phyloP scores from a whole-genome alignment of 257 asterid species.

The Solanum sitiens region DNA sequence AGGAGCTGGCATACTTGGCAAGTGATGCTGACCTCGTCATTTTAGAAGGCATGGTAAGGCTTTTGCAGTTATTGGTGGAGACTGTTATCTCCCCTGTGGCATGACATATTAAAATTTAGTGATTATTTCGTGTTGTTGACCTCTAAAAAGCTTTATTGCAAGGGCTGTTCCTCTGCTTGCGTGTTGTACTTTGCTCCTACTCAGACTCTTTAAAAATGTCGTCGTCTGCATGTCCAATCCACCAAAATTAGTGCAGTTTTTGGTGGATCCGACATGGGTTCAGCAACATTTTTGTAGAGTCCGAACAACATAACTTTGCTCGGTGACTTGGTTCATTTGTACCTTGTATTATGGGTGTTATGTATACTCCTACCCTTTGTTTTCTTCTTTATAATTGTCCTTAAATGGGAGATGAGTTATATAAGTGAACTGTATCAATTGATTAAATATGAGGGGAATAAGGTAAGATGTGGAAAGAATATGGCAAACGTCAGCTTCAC shows the following conservation, averaged over 20 bases:
- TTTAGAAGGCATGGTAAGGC: constrained; percentile 94
- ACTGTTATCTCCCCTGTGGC: not conserved
- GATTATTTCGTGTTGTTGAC: not conserved
- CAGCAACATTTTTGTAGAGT: not conserved
- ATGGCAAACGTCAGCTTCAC: not conserved
- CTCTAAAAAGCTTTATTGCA: not conserved
- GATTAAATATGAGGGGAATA: not conserved
- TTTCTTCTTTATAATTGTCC: not conserved
- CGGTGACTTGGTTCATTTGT: not conserved
- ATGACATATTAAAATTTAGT: not conserved
- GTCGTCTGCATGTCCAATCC: not conserved
- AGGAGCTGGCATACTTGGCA: constrained; percentile 84
- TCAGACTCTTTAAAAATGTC: not conserved
- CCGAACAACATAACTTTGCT: not conserved
- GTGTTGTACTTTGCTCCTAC: not conserved
- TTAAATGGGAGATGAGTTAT: not conserved
- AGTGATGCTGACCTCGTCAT: constrained; percentile 85
- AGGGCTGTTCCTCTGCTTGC: not conserved
- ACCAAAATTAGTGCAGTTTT: not conserved
- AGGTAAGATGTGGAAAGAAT: not conserved
- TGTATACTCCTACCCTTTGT: not conserved
- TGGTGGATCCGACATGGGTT: not conserved
- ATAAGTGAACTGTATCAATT: not conserved
- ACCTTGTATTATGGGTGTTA: not conserved
- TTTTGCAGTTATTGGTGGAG: not conserved